phyloP scores from a whole-genome alignment of 2,329 filamentous ascomycete genomes.

The Didymella arachidicola region DNA sequence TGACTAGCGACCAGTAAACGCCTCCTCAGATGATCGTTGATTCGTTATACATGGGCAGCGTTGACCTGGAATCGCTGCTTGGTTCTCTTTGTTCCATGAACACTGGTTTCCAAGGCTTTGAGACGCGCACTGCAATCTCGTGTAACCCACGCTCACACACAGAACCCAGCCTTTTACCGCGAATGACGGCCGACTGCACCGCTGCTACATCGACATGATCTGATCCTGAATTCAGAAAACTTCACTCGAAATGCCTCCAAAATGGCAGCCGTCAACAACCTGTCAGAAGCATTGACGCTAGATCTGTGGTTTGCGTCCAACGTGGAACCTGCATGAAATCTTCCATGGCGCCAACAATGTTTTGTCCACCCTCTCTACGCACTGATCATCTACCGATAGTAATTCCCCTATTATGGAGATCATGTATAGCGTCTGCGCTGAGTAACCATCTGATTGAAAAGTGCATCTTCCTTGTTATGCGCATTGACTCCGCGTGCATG shows the following conservation, averaged over 20 bases:
- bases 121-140: conserved; percentile 2
- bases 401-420: not conserved
- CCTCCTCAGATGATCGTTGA: not conserved
- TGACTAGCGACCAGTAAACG: not conserved
- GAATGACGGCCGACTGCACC: conserved; percentile 2
- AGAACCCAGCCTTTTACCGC: not conserved
- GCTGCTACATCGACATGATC: conserved; percentile 2
- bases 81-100: not conserved
- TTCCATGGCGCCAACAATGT: conserved; percentile 6
- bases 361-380: not conserved
- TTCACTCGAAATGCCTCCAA: conserved; percentile 2
- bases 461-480: not conserved
- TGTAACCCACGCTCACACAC: not conserved
- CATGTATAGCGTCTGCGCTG: conserved; percentile 3
- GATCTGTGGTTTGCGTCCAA: conserved; percentile 14
- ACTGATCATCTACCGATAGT: not conserved
- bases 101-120: not conserved
- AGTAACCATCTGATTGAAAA: not conserved
- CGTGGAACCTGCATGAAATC: conserved; percentile 23
- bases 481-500: conserved; percentile 9
- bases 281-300: conserved; percentile 16
- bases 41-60: not conserved
- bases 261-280: conserved; percentile 11
- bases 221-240: conserved; percentile 4
- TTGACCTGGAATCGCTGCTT: not conserved